Evolutionary conservation across 148 eudicot species (phyloP), one percentile per base, ranked within the genome.

Genomic region (Polygonum maritimum): DNA sequence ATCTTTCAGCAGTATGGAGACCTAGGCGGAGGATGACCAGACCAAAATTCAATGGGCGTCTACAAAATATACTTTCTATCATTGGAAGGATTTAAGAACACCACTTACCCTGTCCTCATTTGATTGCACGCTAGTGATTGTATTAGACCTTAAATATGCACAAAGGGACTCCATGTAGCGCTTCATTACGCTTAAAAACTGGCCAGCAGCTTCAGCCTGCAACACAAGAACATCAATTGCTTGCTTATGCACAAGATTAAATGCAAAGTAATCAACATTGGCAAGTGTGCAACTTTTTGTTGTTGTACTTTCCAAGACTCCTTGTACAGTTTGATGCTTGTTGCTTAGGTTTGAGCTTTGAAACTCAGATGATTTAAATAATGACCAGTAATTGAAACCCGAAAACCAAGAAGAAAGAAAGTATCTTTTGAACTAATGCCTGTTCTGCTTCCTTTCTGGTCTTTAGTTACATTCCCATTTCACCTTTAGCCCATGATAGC

Each of bases 91-190:
- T 26, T 26, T 26, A 26, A 26, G 31, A 26, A 26, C 31, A 63
- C 33, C 44, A 75, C 92, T 76, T 71, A 95, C 98, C 90, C 93
- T 87, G 82, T 95, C 98, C 78, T 85, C 81, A 75, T 89, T 84
- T 80, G 96, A 86, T 82, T 91, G 97, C 73, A 92, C 97, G 82
- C 90, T 90, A 77, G 98, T 95, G 81, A 92, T 95, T 75, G 98
- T 84, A 82, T 95, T 88, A 67, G 90, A 85, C 86, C 92, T 83
- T 85, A 95, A 76, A 84, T 92, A 87, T 69, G 94, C 82, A 84
- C 94, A 95, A 74, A 90, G 80, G 16, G 91, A 92, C 78, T 95
- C 97, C 86, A 95, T 76, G 83, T 92, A 87, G 74, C 80, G 78
- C 86, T 88, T 89, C 90, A 92, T 83, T 58, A 89, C 85, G 55